Base-by-base conservation (phyloP, 2,329 filamentous ascomycete species). In the Nothophaeocryptopus gaeumannii region DNA sequence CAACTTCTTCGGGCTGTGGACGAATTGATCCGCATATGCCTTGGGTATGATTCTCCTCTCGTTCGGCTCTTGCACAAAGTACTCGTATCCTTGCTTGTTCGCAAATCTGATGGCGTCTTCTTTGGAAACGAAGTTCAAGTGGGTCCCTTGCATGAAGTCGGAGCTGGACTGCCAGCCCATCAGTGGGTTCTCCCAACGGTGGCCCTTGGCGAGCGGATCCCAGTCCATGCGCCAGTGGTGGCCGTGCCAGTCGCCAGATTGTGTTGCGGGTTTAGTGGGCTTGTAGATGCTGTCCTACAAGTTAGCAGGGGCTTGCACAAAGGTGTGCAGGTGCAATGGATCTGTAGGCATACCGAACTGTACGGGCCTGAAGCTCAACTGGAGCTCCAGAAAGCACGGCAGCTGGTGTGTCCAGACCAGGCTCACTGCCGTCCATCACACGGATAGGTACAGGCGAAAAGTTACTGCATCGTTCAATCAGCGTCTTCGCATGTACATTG, bases 111-210 rank as follows among this genome's bases (percentile, higher is more conserved):
- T 92, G 58, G 93, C 93, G 63, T 96, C 92, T 70, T 97, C 90
- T 78, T 96, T 97, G 63, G 78, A 80, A 72, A 88, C 88, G 80
- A 99, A 99, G 72, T 85, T 85, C 64, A 99, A 73, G 69, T 90
- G 82, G 41, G 90, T 95, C 66, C 90, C 92, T 72, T 99, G 91
- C 89, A 99, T 93, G 68, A 83, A 83, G 72, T 99, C 93, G 48
- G 81, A 92, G 13, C 90, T 95, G 16, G 92, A 97, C 70, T 96
- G 91, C 95, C 95, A 99, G 54, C 93, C 93, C 83, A 99, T 99
- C 70, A 99, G 74, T 39, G 87, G 89, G 74, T 99, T 99, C 78
- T 99, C 93, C 95, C 93, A 99, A 63, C 93, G 83, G 73, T 96
- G 89, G 54, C 93, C 93, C 76, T 95, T 96, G 63, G 79, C 74